Percentiles rank a stretch among this genome's conserved stretches.
These are phyloP conservation scores for Flaveria floridana DNA, from an alignment of 140 eudicot genomes.

Conservation along the genomic window DNA sequence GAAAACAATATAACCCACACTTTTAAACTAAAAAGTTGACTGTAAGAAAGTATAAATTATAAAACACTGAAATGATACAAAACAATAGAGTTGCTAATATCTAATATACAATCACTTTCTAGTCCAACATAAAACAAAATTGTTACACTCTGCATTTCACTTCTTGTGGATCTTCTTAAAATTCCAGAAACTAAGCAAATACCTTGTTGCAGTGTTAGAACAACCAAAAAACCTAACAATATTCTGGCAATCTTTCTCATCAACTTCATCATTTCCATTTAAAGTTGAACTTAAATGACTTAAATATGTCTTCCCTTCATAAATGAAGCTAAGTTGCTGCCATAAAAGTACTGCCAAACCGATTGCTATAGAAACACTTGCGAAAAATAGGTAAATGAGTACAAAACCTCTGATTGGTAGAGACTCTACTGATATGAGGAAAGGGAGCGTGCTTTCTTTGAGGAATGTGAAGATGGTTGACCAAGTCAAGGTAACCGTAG, in stretches of 20 bases:
- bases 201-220: conserved; percentile 46
- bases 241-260: conserved; percentile 71
- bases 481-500: conserved; percentile 22
- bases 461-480: conserved; percentile 24
- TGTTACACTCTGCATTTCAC: conserved; percentile 40
- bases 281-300: conserved; percentile 53
- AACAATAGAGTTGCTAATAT: conserved; percentile 18
- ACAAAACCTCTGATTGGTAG: conserved; percentile 66
- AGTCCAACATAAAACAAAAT: conserved; percentile 24
- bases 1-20: not conserved
- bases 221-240: conserved; percentile 70
- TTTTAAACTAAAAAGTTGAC: not conserved
- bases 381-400: conserved; percentile 70
- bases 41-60: conserved; percentile 20
- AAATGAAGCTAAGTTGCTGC: conserved; percentile 83
- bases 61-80: conserved; percentile 20
- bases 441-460: conserved; percentile 43
- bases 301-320: conserved; percentile 78
- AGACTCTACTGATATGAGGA: conserved; percentile 57
- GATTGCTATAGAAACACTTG: conserved; percentile 73
- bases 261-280: conserved; percentile 42
- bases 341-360: conserved; percentile 84
- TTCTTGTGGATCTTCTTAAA: conserved; percentile 66
- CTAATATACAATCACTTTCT: conserved; percentile 25
- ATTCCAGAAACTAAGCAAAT: conserved; percentile 57